Base-by-base conservation (phyloP, 2,329 filamentous ascomycete species). In the Fusarium caatingaense region DNA sequence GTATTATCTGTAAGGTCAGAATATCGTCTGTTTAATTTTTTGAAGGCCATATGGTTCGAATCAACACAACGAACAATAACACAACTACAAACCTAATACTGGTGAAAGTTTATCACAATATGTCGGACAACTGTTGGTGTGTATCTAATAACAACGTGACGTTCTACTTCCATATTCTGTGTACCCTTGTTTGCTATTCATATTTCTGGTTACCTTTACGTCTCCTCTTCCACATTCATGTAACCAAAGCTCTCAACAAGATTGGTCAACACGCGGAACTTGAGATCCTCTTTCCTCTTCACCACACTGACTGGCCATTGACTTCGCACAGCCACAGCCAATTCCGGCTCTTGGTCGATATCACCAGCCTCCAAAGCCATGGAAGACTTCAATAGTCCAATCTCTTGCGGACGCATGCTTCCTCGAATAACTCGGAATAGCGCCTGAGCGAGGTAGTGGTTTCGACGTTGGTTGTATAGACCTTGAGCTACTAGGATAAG, bases 401-500 rank as follows among this genome's bases (percentile, higher is more conserved):
- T 44, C n/a, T 78, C 77, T n/a, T 73, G 56, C 0, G 66, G 63
- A 0, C 76, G 68, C 80, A 81, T 81, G 8, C 72, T 74, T 2
- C 78, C 78, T 5, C 76, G 70, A 16, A 81, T 68, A 2, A 81
- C 76, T 1, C 72, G 72, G 56, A 78, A 81, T 1, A 81, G 64
- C 1, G 76, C 76, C 40, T 78, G 70, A 0, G 76, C 77, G 8
- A 81, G 54, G 55, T 80, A 78, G 47, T 80, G 76, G 32, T 78
- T 80, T 11, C 59, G 75, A 2, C 78, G 76, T 48, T 81, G 80
- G 32, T 64, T 59, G 50, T 76, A 75, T 0, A 81, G 57, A 0
- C 80, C 80, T 34, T 79, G 76, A 2, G 76, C 77, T 12, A 76
- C 68, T 3, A 81, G 66, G n/a, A 82, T 66, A 1, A 81, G 74